Conservation (phyloP, 768 basidiomycete species). For the Auricularia heimuer region DNA sequence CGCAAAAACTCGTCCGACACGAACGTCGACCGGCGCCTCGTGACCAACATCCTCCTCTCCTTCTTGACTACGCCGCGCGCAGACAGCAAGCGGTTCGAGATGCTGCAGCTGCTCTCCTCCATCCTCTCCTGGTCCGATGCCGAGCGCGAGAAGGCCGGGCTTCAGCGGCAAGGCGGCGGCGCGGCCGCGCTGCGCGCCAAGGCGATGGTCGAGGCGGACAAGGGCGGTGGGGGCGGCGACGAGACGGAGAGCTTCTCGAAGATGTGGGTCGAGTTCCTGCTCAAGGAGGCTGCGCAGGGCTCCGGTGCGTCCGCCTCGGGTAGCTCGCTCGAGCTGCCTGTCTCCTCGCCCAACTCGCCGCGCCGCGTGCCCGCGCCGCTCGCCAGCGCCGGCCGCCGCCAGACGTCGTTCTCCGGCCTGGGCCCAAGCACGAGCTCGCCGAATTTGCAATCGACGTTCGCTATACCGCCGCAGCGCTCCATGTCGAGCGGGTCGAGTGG, state of each 20-base stretch:
- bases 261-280: slow-evolving; percentile 94
- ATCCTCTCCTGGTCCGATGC: slow-evolving; percentile 88
- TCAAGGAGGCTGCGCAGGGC: slow-evolving; percentile 73
- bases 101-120: slow-evolving; percentile 79
- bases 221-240: slow-evolving; percentile 21
- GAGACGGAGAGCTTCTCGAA: slow-evolving; percentile 59
- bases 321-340: neutral
- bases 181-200: slow-evolving; percentile 19
- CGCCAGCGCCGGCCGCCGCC: neutral
- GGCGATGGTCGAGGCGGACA: slow-evolving; percentile 21
- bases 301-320: slow-evolving; percentile 17
- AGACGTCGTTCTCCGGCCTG: neutral
- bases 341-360: slow-evolving; percentile 3
- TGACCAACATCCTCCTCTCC: slow-evolving; percentile 86
- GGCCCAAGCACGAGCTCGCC: neutral
- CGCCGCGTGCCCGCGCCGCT: neutral
- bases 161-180: slow-evolving; percentile 43
- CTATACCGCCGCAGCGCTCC: neutral
- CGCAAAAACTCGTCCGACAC: slow-evolving; percentile 73
- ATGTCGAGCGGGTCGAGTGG: neutral
- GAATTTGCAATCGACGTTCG: neutral
- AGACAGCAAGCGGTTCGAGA: slow-evolving; percentile 94
- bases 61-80: slow-evolving; percentile 86
- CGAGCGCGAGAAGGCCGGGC: slow-evolving; percentile 85
- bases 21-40: slow-evolving; percentile 85